Percentiles rank a stretch among this genome's conserved stretches.
phyloP scores from a whole-genome alignment of 2,329 filamentous ascomycete genomes.

The Didymosphaeria variabile region DNA sequence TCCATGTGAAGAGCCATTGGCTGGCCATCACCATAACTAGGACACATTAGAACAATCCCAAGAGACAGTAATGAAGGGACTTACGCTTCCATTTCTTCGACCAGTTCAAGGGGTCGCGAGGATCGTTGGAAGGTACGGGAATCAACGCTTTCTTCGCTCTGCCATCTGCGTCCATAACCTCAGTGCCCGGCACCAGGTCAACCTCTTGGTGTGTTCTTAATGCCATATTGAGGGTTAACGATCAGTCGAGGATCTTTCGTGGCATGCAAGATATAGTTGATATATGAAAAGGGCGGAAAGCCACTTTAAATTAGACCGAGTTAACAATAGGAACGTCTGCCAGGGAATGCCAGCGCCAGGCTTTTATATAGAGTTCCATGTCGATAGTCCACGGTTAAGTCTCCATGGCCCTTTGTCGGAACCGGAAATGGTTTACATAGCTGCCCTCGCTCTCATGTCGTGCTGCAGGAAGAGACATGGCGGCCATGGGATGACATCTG shows the following conservation, averaged over 20 bases:
- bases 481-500: not conserved
- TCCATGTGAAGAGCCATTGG: conserved; percentile 54
- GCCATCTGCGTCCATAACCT: conserved; percentile 36
- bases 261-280: not conserved
- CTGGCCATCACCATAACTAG: conserved; percentile 48
- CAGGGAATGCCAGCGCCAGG: not conserved
- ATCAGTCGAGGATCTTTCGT: not conserved
- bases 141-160: conserved; percentile 35
- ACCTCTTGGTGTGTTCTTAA: conserved; percentile 16
- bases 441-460: not conserved
- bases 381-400: not conserved
- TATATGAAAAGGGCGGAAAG: not conserved
- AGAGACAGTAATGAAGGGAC: conserved; percentile 2
- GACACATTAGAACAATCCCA: conserved; percentile 4
- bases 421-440: not conserved
- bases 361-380: not conserved
- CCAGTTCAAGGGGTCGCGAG: conserved; percentile 51
- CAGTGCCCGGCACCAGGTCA: conserved; percentile 42
- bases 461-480: not conserved
- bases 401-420: not conserved
- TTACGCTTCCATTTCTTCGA: conserved; percentile 45
- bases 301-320: not conserved
- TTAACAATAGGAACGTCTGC: not conserved
- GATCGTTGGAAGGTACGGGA: conserved; percentile 43
- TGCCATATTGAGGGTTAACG: conserved; percentile 23